A percentile compares a stretch with the other conserved stretches of the same genome.
Conservation (phyloP, 2,329 filamentous ascomycete genomes). For the Hysterium pulicare region DNA sequence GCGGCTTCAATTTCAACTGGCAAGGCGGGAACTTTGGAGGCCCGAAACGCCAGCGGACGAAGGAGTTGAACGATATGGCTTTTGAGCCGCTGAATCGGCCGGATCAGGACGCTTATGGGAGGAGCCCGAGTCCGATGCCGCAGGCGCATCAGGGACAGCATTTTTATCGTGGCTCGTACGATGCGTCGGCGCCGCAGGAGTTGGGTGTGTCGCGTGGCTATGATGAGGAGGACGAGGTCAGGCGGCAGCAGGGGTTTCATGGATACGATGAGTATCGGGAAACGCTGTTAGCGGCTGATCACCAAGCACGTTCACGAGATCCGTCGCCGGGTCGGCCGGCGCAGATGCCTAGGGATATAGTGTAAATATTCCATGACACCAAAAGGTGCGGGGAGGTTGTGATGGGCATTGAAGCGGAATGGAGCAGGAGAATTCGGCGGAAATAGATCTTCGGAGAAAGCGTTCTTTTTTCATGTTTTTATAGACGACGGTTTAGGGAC, state of each 20-base stretch:
- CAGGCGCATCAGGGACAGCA: not conserved
- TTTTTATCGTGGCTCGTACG: no score
- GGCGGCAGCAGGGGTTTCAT: not conserved
- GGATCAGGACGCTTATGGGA: not conserved
- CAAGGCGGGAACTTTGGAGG: no score
- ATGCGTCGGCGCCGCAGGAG: not conserved
- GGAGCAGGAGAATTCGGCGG: no score
- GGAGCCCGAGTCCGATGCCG: not conserved
- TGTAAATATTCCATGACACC: no score
- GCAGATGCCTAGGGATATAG: not conserved
- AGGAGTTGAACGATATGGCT: not conserved
- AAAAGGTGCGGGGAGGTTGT: no score
- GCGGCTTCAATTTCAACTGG: not conserved
- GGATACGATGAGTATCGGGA: not conserved
- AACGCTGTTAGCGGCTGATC: no score
- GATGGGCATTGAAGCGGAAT: no score
- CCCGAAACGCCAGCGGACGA: not conserved
- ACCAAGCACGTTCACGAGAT: not conserved
- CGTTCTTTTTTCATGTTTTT: no score
- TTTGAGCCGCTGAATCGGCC: not conserved
- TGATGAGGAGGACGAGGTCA: not conserved
- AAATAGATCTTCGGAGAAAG: no score
- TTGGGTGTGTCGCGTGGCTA: not conserved
- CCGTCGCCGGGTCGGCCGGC: not conserved
- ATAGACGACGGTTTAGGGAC: no score